Conservation (phyloP, 2,329 filamentous ascomycete genomes). For the Botrytis fragariae region DNA sequence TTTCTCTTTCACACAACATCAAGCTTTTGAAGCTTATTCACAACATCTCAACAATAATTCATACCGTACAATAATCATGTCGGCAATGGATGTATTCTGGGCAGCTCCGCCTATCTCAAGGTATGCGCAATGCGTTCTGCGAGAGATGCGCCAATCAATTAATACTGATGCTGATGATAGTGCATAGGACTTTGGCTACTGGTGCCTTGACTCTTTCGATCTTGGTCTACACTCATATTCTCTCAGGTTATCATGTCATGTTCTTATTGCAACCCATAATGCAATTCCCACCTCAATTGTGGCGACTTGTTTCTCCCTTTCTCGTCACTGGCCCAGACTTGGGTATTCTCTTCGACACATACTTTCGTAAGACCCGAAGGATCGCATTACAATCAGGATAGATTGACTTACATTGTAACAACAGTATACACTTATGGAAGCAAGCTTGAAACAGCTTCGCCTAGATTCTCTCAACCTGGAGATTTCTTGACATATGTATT, state of each 20-base stretch:
- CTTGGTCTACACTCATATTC: constrained; percentile 53
- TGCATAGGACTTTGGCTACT: constrained; percentile 60
- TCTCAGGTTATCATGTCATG: constrained; percentile 49
- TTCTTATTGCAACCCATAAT: constrained; percentile 52
- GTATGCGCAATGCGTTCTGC: constrained; percentile 44
- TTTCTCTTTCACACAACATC: constrained; percentile 8
- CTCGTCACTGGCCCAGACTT: constrained; percentile 39
- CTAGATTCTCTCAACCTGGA: constrained; percentile 60
- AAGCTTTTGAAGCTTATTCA: constrained; percentile 26
- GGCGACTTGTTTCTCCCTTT: constrained; percentile 41
- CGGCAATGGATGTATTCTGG: constrained; percentile 61
- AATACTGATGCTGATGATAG: constrained; percentile 47
- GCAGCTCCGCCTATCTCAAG: constrained; percentile 63
- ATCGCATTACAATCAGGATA: constrained; percentile 20
- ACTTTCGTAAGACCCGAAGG: constrained; percentile 53
- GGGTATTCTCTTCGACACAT: constrained; percentile 63
- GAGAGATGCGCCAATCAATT: constrained; percentile 21
- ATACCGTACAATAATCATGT: constrained; percentile 31
- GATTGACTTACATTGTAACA: constrained; percentile 27
- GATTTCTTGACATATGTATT: constrained; percentile 65
- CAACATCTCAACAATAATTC: constrained; percentile 13
- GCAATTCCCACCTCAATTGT: constrained; percentile 46
- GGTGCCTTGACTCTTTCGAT: constrained; percentile 58
- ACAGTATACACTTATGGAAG: constrained; percentile 65
- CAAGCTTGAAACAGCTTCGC: constrained; percentile 58